phyloP scores from a whole-genome alignment of 371 early-diverging fungal genomes.

The Mucor plumbeus region DNA sequence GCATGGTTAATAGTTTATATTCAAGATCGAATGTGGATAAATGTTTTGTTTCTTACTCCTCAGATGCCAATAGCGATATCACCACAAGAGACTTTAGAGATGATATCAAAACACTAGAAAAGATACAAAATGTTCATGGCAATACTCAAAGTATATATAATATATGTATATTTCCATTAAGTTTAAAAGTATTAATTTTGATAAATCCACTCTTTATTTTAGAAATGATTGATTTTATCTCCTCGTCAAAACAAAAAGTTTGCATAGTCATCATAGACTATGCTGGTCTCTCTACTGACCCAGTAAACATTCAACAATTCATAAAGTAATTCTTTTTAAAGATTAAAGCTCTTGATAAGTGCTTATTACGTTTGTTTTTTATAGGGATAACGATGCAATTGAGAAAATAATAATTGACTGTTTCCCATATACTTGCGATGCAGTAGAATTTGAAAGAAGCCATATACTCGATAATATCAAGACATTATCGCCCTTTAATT shows the following conservation, averaged over 20 bases:
- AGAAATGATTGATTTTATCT: constrained; percentile 21
- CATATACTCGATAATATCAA: constrained; percentile 16
- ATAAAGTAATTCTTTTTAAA: constrained; percentile 14
- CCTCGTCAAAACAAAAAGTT: constrained; percentile 20
- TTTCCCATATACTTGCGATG: constrained; percentile 15
- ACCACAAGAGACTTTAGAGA: constrained; percentile 14
- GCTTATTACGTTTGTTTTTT: constrained; percentile 16
- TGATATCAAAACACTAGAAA: constrained; percentile 23
- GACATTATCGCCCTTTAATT: constrained; percentile 14
- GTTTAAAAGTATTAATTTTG: constrained; percentile 23
- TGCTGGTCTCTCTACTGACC: constrained; percentile 21
- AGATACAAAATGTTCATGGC: constrained; percentile 18
- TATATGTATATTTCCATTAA: constrained; percentile 23
- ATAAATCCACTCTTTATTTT: constrained; percentile 21
- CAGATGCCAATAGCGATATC: constrained; percentile 20
- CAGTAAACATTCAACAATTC: constrained; percentile 18
- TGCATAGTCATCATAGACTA: constrained; percentile 21
- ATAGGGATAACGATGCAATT: constrained; percentile 18
- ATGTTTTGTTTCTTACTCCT: constrained; percentile 22
- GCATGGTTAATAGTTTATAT: constrained; percentile 16
- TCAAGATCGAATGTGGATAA: constrained; percentile 17
- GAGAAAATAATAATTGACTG: constrained; percentile 19
- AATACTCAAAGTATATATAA: constrained; percentile 22
- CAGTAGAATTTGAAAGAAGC: constrained; percentile 19
- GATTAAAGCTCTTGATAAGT: constrained; percentile 20